These are phyloP conservation scores for Magnaporthales sp. DNA, from an alignment of 2,329 filamentous ascomycete species.

Conservation along the genomic window DNA sequence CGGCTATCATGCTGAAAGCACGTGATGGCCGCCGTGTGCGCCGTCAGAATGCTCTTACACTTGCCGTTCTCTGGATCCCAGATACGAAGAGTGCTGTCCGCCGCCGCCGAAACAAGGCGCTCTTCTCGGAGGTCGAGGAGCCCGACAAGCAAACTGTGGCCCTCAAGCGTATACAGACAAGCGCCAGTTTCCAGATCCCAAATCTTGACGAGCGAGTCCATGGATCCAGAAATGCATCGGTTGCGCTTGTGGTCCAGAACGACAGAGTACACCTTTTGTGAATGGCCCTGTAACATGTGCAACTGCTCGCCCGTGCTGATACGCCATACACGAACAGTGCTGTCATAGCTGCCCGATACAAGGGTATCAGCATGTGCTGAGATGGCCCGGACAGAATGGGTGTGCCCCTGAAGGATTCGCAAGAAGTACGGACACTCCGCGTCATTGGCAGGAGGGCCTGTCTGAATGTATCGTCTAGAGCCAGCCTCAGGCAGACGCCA, in stretches of 20 bases:
- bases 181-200: conserved; percentile 87
- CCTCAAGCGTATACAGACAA: conserved; percentile 83
- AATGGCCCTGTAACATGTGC: conserved; percentile 78
- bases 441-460: conserved; percentile 62
- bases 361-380: conserved; percentile 90
- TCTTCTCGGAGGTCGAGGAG: conserved; percentile 84
- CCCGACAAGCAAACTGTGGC: conserved; percentile 85
- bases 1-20: conserved; percentile 97
- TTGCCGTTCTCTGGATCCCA: conserved; percentile 93
- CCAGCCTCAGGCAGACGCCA: conserved; percentile 84
- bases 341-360: conserved; percentile 97
- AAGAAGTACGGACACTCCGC: conserved; percentile 92
- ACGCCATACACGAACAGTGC: conserved; percentile 90
- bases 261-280: conserved; percentile 93
- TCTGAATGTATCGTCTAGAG: conserved; percentile 71
- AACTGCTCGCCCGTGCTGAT: conserved; percentile 89
- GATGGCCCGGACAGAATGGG: conserved; percentile 91
- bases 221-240: conserved; percentile 93
- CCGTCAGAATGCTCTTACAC: conserved; percentile 82
- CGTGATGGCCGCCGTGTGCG: conserved; percentile 94
- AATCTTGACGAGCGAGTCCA: conserved; percentile 97
- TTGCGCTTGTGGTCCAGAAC: conserved; percentile 87
- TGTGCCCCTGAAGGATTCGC: conserved; percentile 75
- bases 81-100: conserved; percentile 88
- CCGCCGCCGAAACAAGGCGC: conserved; percentile 86